Evolutionary conservation across 2,329 filamentous ascomycete genomes (phyloP).

Genomic region (Penicillium sp.): DNA sequence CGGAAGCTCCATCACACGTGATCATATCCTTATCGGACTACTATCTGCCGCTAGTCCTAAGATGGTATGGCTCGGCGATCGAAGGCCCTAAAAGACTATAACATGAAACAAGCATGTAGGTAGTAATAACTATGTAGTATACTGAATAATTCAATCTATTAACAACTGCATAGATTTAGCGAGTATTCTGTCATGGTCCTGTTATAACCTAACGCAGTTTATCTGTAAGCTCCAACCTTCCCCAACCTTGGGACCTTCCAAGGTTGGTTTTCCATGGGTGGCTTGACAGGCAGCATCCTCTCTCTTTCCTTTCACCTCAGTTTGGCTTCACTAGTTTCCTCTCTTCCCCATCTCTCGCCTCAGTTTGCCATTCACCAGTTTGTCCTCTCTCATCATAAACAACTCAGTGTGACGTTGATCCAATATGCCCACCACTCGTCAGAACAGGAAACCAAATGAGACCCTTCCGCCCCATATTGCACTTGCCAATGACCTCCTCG

Average conservation of each 20-base stretch:
- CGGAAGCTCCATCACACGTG: conserved; percentile 24
- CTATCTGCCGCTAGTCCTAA: neutral
- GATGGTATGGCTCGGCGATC: neutral
- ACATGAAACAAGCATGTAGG: neutral
- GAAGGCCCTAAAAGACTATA: neutral
- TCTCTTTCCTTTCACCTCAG: neutral
- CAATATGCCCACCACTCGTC: neutral
- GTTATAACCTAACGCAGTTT: no score
- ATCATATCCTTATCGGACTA: conserved; percentile 14
- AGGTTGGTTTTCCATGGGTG: no score
- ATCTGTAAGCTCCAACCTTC: no score
- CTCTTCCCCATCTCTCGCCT: neutral
- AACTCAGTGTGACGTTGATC: neutral
- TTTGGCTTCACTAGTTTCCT: neutral
- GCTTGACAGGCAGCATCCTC: no score
- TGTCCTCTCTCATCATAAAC: neutral
- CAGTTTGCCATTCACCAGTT: no score
- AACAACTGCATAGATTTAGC: no score
- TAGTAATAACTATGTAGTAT: neutral
- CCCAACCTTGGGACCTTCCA: no score
- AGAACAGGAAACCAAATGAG: no score
- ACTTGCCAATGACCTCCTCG: neutral
- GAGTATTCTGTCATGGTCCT: no score
- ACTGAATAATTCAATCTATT: no score
- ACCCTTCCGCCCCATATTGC: neutral